Percentiles rank a stretch among this genome's conserved stretches.
Evolutionary conservation across 495 filamentous ascomycete species (phyloP).

Genomic region (Clohesyomyces aquaticus): DNA sequence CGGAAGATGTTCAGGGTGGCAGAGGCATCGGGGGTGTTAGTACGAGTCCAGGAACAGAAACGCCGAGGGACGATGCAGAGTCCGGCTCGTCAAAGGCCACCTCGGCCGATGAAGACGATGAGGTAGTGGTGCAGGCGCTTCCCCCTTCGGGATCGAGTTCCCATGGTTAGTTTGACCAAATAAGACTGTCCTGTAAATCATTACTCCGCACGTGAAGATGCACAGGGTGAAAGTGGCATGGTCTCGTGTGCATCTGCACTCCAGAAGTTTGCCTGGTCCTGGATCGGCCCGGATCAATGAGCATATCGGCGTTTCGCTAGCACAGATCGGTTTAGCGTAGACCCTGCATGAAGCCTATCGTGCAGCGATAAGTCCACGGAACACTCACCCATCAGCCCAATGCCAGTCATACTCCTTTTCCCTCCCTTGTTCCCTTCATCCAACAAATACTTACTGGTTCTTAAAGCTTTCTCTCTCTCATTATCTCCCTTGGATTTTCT

Average conservation of each 20-base stretch:
- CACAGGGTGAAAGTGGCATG: not conserved
- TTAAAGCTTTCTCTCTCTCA: not conserved
- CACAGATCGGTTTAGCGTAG: not conserved
- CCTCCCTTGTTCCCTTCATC: not conserved
- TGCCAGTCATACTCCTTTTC: not conserved
- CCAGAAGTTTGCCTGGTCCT: not conserved
- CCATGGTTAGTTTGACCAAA: not conserved
- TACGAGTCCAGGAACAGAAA: conserved; percentile 4
- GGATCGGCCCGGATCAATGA: not conserved
- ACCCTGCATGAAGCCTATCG: not conserved
- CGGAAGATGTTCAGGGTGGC: not conserved
- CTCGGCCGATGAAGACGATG: not conserved
- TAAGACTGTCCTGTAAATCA: not conserved
- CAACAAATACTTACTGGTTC: too few species aligned
- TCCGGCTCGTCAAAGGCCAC: not conserved
- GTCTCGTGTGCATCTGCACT: not conserved
- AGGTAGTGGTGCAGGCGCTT: not conserved
- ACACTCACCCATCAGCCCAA: not conserved
- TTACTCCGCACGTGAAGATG: not conserved
- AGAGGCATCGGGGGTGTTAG: not conserved
- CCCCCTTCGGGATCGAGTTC: not conserved
- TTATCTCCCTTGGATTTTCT: not conserved
- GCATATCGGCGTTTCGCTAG: not conserved
- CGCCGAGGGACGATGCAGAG: not conserved
- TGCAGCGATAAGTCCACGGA: not conserved